These are phyloP conservation scores for Gossypium lobatum DNA, from an alignment of 441 rosid genomes.

Conservation along the genomic window DNA sequence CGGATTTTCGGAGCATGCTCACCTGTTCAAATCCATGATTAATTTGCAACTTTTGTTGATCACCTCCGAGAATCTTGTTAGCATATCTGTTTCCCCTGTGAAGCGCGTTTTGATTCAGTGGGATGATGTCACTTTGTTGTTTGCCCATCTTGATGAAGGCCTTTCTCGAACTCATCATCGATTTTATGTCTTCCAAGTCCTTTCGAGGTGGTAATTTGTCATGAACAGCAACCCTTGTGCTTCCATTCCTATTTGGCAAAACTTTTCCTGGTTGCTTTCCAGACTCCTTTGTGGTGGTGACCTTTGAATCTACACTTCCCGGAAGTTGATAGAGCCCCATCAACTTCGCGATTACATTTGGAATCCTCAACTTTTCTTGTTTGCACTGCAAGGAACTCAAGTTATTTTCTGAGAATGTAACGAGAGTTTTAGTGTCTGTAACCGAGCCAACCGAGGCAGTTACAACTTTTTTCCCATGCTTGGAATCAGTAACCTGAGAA, in stretches of 20 bases:
- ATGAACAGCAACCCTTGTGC: slow-evolving; percentile 27
- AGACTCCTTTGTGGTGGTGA: slow-evolving; percentile 20
- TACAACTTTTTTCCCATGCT: slow-evolving; percentile 22
- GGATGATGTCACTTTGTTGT: slow-evolving; percentile 19
- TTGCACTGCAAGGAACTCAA: slow-evolving; percentile 32
- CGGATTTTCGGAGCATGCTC: slow-evolving; percentile 15
- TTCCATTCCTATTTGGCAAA: slow-evolving; percentile 13
- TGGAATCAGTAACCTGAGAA: slow-evolving; percentile 25
- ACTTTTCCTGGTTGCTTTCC: slow-evolving; percentile 31
- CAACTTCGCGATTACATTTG: slow-evolving; percentile 79
- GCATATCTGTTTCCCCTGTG: slow-evolving; percentile 29
- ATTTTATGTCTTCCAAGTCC: slow-evolving; percentile 27
- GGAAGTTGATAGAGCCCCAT: slow-evolving; percentile 80
- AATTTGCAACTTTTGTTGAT: slow-evolving; percentile 24
- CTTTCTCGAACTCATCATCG: slow-evolving; percentile 21
- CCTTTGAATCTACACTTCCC: slow-evolving; percentile 36
- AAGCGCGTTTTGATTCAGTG: slow-evolving; percentile 20
- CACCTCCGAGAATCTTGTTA: slow-evolving; percentile 22
- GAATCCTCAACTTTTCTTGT: slow-evolving; percentile 62
- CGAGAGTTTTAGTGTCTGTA: slow-evolving; percentile 11
- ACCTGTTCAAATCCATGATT: slow-evolving; percentile 26
- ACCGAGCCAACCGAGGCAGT: slow-evolving; percentile 24
- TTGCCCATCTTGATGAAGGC: slow-evolving; percentile 22
- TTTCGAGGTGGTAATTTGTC: slow-evolving; percentile 27
- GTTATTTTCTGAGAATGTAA: slow-evolving; percentile 27